Evolutionary conservation across 2,329 filamentous ascomycete species (phyloP).

Genomic region (Shiraia sp.): DNA sequence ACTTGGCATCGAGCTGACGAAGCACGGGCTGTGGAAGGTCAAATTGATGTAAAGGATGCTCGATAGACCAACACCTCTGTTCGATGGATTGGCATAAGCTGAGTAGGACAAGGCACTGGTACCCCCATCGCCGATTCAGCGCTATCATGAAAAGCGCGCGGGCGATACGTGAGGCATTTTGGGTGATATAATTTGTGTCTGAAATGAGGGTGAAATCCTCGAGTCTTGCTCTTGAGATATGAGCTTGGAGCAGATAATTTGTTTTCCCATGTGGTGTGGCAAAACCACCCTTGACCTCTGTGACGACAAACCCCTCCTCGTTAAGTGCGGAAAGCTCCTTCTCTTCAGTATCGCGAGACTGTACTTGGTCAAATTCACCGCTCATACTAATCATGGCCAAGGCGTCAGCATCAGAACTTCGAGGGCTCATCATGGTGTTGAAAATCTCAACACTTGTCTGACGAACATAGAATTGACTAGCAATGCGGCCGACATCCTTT

Average conservation of each 20-base stretch:
- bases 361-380: constrained; percentile 96
- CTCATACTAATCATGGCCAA: constrained; percentile 97
- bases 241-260: constrained; percentile 91
- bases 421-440: constrained; percentile 89
- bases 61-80: constrained; percentile 90
- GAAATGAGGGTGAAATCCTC: constrained; percentile 94
- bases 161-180: constrained; percentile 93
- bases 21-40: constrained; percentile 84
- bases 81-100: constrained; percentile 97
- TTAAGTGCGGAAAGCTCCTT: constrained; percentile 80
- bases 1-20: constrained; percentile 81
- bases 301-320: constrained; percentile 67
- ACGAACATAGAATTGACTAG: constrained; percentile 94
- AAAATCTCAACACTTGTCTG: constrained; percentile 95
- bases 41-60: constrained; percentile 94
- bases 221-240: constrained; percentile 83
- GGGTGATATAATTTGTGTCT: constrained; percentile 91
- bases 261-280: constrained; percentile 83
- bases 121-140: constrained; percentile 90
- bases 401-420: constrained; percentile 86
- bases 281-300: constrained; percentile 72
- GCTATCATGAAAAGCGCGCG: constrained; percentile 97
- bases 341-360: constrained; percentile 85
- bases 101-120: constrained; percentile 88
- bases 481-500: constrained; percentile 95